Percentiles rank a stretch among this genome's conserved stretches.
These are phyloP conservation scores for Metschnikowia rubicola DNA, from an alignment of 805 yeast species.

Conservation along the genomic window DNA sequence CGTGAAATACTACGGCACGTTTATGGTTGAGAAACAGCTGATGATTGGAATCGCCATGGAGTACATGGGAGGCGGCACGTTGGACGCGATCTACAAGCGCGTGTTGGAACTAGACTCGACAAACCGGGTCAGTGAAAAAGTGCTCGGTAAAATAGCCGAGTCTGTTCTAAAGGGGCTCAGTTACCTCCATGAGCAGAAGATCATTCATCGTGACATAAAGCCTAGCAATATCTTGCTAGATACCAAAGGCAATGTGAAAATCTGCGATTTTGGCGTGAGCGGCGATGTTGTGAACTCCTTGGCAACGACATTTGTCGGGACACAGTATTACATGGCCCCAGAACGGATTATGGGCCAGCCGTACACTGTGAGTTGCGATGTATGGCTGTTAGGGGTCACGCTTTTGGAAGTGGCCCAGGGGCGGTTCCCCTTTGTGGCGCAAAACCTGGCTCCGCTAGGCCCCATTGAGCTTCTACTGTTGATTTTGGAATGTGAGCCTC, in stretches of 20 bases:
- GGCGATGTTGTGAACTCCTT: constrained; percentile 94
- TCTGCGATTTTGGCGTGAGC: constrained; percentile 97
- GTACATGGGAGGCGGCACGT: constrained; percentile 88
- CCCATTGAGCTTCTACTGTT: constrained; percentile 85
- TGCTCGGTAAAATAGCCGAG: constrained; percentile 85
- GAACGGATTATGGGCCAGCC: constrained; percentile 95
- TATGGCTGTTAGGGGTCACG: constrained; percentile 94
- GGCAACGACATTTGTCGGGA: constrained; percentile 96
- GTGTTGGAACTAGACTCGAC: constrained; percentile 61
- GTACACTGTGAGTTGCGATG: constrained; percentile 91
- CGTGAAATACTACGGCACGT: constrained; percentile 91
- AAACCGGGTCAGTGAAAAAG: constrained; percentile 89
- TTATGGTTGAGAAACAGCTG: constrained; percentile 68
- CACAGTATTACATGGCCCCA: constrained; percentile 98
- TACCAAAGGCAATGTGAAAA: constrained; percentile 73
- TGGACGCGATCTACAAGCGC: constrained; percentile 85
- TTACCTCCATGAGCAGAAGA: constrained; percentile 80
- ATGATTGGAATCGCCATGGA: constrained; percentile 96
- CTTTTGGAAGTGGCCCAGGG: constrained; percentile 90
- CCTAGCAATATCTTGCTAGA: constrained; percentile 90
- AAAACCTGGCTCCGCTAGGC: constrained; percentile 36
- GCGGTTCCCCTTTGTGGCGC: constrained; percentile 65
- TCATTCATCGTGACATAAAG: constrained; percentile 93
- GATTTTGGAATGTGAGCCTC: constrained; percentile 80
- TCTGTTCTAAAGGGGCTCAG: constrained; percentile 81